Evolutionary conservation across 768 basidiomycete genomes (phyloP).

Genomic region (Austroboletus festivus): DNA sequence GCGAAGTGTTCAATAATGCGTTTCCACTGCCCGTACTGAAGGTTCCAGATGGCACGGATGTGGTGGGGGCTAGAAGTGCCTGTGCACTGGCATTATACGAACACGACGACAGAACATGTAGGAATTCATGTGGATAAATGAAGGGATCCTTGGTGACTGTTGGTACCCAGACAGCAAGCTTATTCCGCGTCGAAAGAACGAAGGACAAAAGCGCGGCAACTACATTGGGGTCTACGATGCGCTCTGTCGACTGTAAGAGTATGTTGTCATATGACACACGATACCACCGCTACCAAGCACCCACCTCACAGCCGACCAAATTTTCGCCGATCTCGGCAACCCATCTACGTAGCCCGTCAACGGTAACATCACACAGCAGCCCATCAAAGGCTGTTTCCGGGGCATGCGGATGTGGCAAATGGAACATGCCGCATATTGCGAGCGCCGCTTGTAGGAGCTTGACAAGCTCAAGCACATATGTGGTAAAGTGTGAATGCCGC

Average conservation of each 20-base stretch:
- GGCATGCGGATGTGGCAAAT: conserved; percentile 19
- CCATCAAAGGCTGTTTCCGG: conserved; percentile 46
- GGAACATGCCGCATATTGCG: conserved; percentile 67
- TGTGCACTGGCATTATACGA: conserved; percentile 17
- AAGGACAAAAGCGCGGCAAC: conserved; percentile 70
- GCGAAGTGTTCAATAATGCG: conserved; percentile 19
- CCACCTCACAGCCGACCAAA: conserved; percentile 58
- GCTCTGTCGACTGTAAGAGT: conserved; percentile 56
- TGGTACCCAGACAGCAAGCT: conserved; percentile 51
- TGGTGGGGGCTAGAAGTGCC: conserved; percentile 31
- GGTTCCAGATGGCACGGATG: conserved; percentile 16
- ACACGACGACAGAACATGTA: conserved; percentile 42
- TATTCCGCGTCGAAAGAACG: conserved; percentile 66
- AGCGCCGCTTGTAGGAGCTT: conserved; percentile 71
- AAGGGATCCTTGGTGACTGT: conserved; percentile 75
- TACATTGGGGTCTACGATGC: conserved; percentile 68
- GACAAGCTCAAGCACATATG: conserved; percentile 72
- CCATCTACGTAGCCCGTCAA: conserved; percentile 71
- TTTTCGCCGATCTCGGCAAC: conserved; percentile 61
- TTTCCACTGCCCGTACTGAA: conserved; percentile 10
- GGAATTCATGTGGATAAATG: conserved; percentile 59
- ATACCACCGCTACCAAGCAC: conserved; percentile 4
- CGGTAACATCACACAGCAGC: conserved; percentile 72
- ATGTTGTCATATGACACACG: conserved; percentile 1
- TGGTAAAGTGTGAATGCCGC: conserved; percentile 47